Base-by-base conservation (phyloP, 805 yeast species). In the Priceomyces castillae region DNA sequence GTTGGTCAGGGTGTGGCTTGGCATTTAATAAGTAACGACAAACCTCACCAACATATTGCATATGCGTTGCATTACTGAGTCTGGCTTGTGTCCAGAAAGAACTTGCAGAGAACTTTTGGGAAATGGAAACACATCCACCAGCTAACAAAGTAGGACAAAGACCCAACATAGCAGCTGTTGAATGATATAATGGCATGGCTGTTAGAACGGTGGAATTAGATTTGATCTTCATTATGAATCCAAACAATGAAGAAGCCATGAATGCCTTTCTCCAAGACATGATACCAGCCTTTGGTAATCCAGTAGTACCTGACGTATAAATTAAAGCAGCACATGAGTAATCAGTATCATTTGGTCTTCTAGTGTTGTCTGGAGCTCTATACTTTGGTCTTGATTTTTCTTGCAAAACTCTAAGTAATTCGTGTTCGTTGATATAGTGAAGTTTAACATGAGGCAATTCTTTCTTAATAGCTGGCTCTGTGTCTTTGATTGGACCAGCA, bases 31-130 rank as follows among this genome's bases (percentile, higher is more conserved):
- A 72, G 57, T 90, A 92, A 39, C 98, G 78, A 62, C 97, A 88
- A 25, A 89, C 90, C 64, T 90, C 98, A 14, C 98, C 98, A 14
- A 90, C 98, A 55, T 90, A 90, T 64, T 90, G 97, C 42, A 89
- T 77, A 49, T 86, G 87, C 3, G 95, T 86, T 2, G 97, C 86
- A 2, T 72, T 64, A 11, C 82, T 64, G 28, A 86, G 57, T 51
- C 75, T 81, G 2, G 85, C 90, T 64, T 92, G 96, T 14, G 90
- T 83, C 97, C 98, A 90, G 63, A 87, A 89, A 3, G 86, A 79
- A 3, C 84, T 74, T 5, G 92, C 82, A 1, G 95, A 86, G 61
- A 92, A 90, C 61, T 86, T 87, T 50, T 82, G 82, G 20, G 92
- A 82, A 18, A 92, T 62, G 0, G 94, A 86, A 38, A 85, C 78